Base-by-base conservation (phyloP, 1,284 basidiomycete species). In the Fomitopsis palustris region DNA sequence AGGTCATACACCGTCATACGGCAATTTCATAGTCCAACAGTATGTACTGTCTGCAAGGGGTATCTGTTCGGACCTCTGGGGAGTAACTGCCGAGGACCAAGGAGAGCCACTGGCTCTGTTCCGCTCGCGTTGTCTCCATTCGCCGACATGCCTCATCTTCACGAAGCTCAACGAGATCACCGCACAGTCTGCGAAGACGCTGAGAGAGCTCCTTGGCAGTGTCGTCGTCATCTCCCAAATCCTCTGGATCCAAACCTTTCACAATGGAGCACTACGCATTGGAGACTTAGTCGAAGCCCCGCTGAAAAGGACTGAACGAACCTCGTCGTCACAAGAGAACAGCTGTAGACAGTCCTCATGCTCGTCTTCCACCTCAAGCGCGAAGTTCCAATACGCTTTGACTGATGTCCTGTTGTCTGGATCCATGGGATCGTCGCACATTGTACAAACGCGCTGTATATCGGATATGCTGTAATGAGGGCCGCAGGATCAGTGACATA, bases 351-450 rank as follows among this genome's bases (percentile, higher is more conserved):
- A 69, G 2, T 68, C 62, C 7, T 76, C 78, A 12, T 72, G 67
- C 41, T 77, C 77, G 61, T 88, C 86, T 65, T 81, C 72, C 9
- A 88, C 66, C 23, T 73, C 68, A 49, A 88, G 62, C 58, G 76
- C 80, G 54, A 87, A 70, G 53, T 78, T 69, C 59, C 78, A 86
- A 54, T 75, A 70, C 57, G 79, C 79, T 45, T 72, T 72, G 53
- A 80, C 77, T 62, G 77, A 77, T 59, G 81, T 78, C 43, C 78
- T 72, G 52, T 81, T 77, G 54, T 75, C 41, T 27, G 57, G 57
- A 47, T 58, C 74, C 70, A 70, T 71, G 23, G 60, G 67, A 33
- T 86, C 82, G 53, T 76, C 72, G 66, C 87, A 89, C 14, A 70
- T 66, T 7, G 75, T 65, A 62, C 87, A 88, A 23, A 75, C 75